Evolutionary conservation across 140 eudicot species (phyloP).

Genomic region (Artemisia princeps): DNA sequence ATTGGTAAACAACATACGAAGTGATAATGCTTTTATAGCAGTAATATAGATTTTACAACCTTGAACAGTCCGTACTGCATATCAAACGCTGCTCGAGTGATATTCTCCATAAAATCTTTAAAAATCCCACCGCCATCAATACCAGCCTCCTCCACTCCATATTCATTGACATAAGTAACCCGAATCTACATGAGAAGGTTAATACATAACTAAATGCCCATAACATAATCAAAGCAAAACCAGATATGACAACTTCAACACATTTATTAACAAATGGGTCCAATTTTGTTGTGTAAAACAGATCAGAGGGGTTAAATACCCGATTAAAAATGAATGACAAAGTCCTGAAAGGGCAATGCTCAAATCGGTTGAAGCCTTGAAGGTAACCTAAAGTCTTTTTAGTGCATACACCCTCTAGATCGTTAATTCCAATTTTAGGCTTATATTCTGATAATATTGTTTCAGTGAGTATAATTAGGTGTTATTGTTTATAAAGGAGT

Average conservation of each 20-base stretch:
- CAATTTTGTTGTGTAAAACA: not conserved
- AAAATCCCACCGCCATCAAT: constrained; percentile 98
- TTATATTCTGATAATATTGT: too few relatives aligned
- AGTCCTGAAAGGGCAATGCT: too few relatives aligned
- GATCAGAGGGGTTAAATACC: too few relatives aligned
- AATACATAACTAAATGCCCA: constrained; percentile 15
- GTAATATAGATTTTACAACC: constrained; percentile 30
- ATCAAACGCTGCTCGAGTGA: constrained; percentile 90
- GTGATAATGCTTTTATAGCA: not conserved
- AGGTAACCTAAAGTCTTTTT: too few relatives aligned
- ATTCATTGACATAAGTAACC: constrained; percentile 75
- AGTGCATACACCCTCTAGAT: too few relatives aligned
- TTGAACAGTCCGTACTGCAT: constrained; percentile 89
- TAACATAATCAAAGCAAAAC: constrained; percentile 8
- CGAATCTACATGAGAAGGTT: constrained; percentile 52
- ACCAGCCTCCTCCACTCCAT: constrained; percentile 99
- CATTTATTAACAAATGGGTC: not conserved
- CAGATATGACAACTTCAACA: not conserved
- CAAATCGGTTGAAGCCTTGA: too few relatives aligned
- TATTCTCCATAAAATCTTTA: constrained; percentile 94
- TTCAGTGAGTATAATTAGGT: too few relatives aligned
- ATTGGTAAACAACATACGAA: not conserved
- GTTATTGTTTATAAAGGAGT: too few relatives aligned
- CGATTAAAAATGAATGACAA: too few relatives aligned
- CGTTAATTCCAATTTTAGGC: too few relatives aligned